Evolutionary conservation across 148 eudicot genomes (phyloP).

Genomic region (Rhododendron mucronatum): DNA sequence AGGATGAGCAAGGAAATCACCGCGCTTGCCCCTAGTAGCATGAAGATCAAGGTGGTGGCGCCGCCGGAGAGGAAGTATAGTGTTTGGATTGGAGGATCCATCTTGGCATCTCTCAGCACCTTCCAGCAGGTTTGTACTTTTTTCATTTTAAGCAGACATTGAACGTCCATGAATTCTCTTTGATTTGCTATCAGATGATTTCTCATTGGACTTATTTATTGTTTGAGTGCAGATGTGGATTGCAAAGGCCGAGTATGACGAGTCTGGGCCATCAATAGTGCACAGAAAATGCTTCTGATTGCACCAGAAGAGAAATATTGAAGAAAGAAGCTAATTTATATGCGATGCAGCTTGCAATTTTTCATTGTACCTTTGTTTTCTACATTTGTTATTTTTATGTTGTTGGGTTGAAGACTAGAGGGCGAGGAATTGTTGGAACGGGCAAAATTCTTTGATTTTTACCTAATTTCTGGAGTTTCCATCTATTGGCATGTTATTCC

Average conservation of each 20-base stretch:
- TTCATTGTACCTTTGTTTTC: background rate
- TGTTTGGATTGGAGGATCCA: constrained; percentile 92
- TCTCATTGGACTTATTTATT: background rate
- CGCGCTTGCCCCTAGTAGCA: constrained; percentile 83
- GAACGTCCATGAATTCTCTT: background rate
- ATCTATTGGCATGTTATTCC: background rate
- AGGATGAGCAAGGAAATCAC: constrained; percentile 92
- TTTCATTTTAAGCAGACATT: background rate
- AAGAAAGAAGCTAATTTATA: background rate
- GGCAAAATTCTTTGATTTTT: background rate
- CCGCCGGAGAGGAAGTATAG: constrained; percentile 93
- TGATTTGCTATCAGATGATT: background rate
- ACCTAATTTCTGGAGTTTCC: background rate
- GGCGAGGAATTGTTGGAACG: background rate
- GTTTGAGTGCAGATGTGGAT: constrained; percentile 53
- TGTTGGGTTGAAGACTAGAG: constrained; percentile 11
- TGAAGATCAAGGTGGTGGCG: constrained; percentile 90
- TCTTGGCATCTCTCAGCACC: constrained; percentile 89
- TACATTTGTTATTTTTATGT: background rate
- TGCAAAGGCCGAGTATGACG: constrained; percentile 58
- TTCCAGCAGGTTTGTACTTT: constrained; percentile 64
- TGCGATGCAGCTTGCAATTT: background rate
- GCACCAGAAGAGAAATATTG: background rate
- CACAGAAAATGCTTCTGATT: constrained; percentile 57
- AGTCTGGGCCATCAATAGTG: constrained; percentile 61